These are phyloP conservation scores for Penicillium sp. DNA, from an alignment of 2,329 filamentous ascomycete species.

Conservation along the genomic window DNA sequence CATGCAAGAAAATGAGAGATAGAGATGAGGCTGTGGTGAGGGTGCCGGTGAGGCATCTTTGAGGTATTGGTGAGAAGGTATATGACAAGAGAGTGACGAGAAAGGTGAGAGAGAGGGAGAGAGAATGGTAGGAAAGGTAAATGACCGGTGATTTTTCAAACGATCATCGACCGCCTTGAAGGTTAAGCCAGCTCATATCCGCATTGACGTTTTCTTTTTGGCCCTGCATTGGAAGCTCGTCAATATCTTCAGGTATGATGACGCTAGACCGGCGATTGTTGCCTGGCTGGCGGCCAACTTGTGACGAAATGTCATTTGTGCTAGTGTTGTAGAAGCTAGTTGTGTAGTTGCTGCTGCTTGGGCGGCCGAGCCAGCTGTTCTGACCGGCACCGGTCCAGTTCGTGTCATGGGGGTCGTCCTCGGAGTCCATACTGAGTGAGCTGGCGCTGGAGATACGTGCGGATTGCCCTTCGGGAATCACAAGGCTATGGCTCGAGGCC, in stretches of 20 bases:
- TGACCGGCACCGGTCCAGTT: slow-evolving; percentile 25
- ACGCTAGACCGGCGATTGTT: slow-evolving; percentile 33
- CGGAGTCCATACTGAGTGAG: slow-evolving; percentile 39
- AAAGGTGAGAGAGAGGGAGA: neutral
- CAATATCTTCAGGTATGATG: slow-evolving; percentile 31
- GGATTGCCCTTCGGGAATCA: slow-evolving; percentile 40
- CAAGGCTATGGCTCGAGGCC: slow-evolving; percentile 28
- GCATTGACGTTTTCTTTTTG: slow-evolving; percentile 31
- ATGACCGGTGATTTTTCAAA: neutral
- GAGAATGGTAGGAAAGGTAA: neutral
- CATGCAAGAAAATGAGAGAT: slow-evolving; percentile 11
- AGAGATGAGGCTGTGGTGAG: neutral
- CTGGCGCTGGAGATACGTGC: slow-evolving; percentile 45
- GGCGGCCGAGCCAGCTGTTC: slow-evolving; percentile 34
- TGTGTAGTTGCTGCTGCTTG: slow-evolving; percentile 44
- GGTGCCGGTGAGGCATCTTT: too few relatives aligned
- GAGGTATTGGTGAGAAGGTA: neutral
- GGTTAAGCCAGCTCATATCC: slow-evolving; percentile 47
- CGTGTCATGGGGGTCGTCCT: slow-evolving; percentile 34
- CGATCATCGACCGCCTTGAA: slow-evolving; percentile 30
- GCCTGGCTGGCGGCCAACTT: slow-evolving; percentile 17
- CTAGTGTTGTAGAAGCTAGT: slow-evolving; percentile 37
- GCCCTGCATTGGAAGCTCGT: slow-evolving; percentile 21
- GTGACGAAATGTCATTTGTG: slow-evolving; percentile 20
- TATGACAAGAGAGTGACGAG: neutral